phyloP scores from a whole-genome alignment of 257 asterid species.

The Ligustrum vulgare region DNA sequence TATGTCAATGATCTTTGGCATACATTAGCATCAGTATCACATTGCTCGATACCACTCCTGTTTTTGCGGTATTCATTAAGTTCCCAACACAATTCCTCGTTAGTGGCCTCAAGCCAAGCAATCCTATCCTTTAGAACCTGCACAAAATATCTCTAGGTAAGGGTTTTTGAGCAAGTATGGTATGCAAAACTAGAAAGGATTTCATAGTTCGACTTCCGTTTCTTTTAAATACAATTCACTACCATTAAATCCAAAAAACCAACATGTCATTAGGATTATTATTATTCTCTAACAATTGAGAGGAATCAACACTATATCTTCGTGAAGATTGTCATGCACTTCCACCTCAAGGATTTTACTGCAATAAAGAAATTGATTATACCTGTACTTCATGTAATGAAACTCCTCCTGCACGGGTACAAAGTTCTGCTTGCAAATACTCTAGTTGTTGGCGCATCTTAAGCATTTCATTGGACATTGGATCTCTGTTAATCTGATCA shows the following conservation, averaged over 20 bases:
- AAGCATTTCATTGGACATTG: slow-evolving; percentile 89
- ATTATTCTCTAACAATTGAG: neutral
- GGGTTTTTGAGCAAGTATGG: neutral
- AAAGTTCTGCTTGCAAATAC: slow-evolving; percentile 91
- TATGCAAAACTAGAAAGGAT: neutral
- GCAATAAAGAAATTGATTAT: neutral
- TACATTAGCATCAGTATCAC: slow-evolving; percentile 64
- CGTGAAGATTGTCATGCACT: no score
- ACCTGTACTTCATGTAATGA: slow-evolving; percentile 93
- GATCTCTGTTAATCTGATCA: slow-evolving; percentile 88
- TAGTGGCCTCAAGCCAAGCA: slow-evolving; percentile 88
- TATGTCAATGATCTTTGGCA: neutral
- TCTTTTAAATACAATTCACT: neutral
- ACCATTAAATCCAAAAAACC: neutral
- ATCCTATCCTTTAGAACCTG: slow-evolving; percentile 87
- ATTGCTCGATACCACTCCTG: slow-evolving; percentile 51
- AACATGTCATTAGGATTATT: neutral
- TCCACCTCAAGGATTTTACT: neutral
- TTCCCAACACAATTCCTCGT: slow-evolving; percentile 86
- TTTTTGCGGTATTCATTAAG: slow-evolving; percentile 69
- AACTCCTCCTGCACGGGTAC: slow-evolving; percentile 92
- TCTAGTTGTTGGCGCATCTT: slow-evolving; percentile 98
- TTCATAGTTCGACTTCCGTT: neutral
- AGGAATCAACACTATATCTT: no score
- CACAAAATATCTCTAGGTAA: slow-evolving; percentile 29